These are phyloP conservation scores for Favolaschia claudopus DNA, from an alignment of 768 basidiomycete genomes.

Conservation along the genomic window DNA sequence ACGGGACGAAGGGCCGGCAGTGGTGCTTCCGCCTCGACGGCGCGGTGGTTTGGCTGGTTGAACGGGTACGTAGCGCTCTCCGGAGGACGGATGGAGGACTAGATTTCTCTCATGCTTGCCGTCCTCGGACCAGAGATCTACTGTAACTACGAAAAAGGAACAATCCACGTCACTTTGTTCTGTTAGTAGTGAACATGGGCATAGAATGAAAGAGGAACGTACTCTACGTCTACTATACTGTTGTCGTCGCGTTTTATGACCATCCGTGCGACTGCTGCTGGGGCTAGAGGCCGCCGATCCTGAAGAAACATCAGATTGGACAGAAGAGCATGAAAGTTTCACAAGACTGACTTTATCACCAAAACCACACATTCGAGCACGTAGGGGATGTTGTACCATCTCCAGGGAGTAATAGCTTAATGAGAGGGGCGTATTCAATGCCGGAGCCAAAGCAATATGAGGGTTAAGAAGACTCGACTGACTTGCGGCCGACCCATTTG, in stretches of 20 bases:
- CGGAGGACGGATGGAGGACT: slow-evolving; percentile 84
- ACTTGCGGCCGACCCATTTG: slow-evolving; percentile 72
- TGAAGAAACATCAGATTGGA: slow-evolving; percentile 41
- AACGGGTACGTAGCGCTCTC: slow-evolving; percentile 74
- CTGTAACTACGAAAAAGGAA: slow-evolving; percentile 89
- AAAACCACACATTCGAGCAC: slow-evolving; percentile 96
- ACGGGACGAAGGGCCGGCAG: slow-evolving; percentile 41
- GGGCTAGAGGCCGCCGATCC: slow-evolving; percentile 93
- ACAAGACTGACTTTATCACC: slow-evolving; percentile 81
- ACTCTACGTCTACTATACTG: slow-evolving; percentile 79
- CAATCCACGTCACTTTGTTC: slow-evolving; percentile 77
- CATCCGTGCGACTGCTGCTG: slow-evolving; percentile 90
- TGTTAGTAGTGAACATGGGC: slow-evolving; percentile 22
- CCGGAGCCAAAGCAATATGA: slow-evolving; percentile 11
- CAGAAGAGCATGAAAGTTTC: slow-evolving; percentile 21
- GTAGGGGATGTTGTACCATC: slow-evolving; percentile 86
- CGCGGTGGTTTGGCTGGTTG: slow-evolving; percentile 50
- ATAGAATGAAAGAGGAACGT: slow-evolving; percentile 37
- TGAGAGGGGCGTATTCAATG: slow-evolving; percentile 22
- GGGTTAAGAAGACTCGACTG: slow-evolving; percentile 36
- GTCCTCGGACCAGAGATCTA: slow-evolving; percentile 92
- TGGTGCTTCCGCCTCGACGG: slow-evolving; percentile 47
- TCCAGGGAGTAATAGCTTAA: slow-evolving; percentile 82
- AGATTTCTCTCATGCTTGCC: slow-evolving; percentile 87
- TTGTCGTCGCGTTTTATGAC: slow-evolving; percentile 74